phyloP scores from a whole-genome alignment of 352 stramenopile genomes.

The Globisporangium acanthophoron region DNA sequence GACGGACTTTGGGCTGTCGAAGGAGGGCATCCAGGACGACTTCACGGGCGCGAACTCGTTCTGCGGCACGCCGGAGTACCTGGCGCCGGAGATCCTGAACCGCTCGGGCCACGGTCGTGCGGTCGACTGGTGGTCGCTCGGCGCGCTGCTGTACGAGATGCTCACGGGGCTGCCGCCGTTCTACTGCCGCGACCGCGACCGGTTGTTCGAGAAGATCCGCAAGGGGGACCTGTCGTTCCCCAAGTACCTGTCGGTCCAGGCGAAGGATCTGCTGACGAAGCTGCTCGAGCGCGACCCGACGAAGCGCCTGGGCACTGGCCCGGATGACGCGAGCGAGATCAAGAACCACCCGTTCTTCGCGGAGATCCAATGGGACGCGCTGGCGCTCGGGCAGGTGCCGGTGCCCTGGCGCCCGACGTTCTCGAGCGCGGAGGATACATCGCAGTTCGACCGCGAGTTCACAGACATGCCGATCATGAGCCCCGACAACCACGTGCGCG shows the following conservation, averaged over 20 bases:
- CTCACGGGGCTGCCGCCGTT: slow-evolving; percentile 85
- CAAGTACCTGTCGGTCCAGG: slow-evolving; percentile 86
- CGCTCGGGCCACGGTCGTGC: slow-evolving; percentile 93
- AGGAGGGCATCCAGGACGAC: slow-evolving; percentile 86
- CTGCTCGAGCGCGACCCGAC: slow-evolving; percentile 94
- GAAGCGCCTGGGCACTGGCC: slow-evolving; percentile 89
- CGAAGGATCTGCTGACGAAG: slow-evolving; percentile 83
- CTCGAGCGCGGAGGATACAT: slow-evolving; percentile 92
- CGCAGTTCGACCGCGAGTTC: slow-evolving; percentile 97
- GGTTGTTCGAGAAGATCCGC: slow-evolving; percentile 97
- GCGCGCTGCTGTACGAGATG: slow-evolving; percentile 86
- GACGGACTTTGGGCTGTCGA: slow-evolving; percentile 97
- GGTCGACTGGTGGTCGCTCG: slow-evolving; percentile 98
- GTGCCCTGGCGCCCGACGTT: slow-evolving; percentile 93
- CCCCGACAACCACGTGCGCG: slow-evolving; percentile 74
- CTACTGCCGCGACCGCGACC: slow-evolving; percentile 94
- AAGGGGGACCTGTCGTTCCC: slow-evolving; percentile 94
- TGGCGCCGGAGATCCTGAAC: slow-evolving; percentile 99
- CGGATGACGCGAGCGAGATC: slow-evolving; percentile 70
- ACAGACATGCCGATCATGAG: slow-evolving; percentile 95
- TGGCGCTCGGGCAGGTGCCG: slow-evolving; percentile 52
- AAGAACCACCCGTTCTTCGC: slow-evolving; percentile 81
- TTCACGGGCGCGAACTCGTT: slow-evolving; percentile 96
- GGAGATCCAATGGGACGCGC: slow-evolving; percentile 72
- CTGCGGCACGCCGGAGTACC: slow-evolving; percentile 97